Evolutionary conservation across 2,329 filamentous ascomycete genomes (phyloP).

Genomic region (Zasmidium cellare): DNA sequence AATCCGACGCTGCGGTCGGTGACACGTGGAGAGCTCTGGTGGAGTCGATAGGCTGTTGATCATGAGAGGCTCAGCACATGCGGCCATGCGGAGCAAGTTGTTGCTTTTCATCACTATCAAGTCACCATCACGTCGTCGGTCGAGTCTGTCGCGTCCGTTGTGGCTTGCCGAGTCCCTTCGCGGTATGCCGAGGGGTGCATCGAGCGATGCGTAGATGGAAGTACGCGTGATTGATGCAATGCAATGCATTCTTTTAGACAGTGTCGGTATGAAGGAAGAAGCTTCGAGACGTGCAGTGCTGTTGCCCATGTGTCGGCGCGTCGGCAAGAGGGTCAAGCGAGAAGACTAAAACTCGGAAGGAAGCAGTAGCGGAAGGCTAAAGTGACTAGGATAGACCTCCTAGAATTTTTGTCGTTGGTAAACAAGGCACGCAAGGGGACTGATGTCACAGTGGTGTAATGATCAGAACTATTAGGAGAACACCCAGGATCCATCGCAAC

Average conservation of each 20-base stretch:
- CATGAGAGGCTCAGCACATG: constrained; percentile 2
- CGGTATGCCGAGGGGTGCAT: background rate
- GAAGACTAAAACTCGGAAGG: background rate
- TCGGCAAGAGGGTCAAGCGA: background rate
- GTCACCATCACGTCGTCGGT: background rate
- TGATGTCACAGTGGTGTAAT: background rate
- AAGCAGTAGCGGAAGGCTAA: background rate
- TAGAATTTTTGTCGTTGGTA: background rate
- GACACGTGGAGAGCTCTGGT: background rate
- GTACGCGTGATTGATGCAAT: no score
- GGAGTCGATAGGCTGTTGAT: background rate
- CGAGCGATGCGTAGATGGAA: no score
- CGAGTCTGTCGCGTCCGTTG: background rate
- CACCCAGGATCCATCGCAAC: no score
- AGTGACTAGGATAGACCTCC: background rate
- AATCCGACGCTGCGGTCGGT: background rate
- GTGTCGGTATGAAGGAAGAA: background rate
- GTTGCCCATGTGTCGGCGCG: background rate
- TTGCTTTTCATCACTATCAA: background rate
- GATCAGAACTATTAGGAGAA: no score
- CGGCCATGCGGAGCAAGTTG: background rate
- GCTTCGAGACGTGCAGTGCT: background rate
- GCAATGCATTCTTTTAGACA: no score
- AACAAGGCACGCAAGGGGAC: background rate
- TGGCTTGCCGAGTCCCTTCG: background rate